A percentile compares a stretch with the other conserved stretches of the same genome.
Conservation (phyloP, 2,329 filamentous ascomycete genomes). For the Calonectria naviculata region DNA sequence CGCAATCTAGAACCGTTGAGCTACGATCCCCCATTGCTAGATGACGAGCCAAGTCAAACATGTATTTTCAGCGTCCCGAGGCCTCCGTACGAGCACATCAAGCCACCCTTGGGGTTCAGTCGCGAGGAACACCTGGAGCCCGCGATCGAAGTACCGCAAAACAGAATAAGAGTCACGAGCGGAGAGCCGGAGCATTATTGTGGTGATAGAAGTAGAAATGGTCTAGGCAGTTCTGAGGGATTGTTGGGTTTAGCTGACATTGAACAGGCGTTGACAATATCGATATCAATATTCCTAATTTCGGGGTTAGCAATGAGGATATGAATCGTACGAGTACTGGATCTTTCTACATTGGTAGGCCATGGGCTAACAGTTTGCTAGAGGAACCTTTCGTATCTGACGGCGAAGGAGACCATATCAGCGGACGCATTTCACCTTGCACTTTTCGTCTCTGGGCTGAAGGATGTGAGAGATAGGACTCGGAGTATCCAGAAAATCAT, state of each 20-base stretch:
- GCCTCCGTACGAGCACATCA: constrained; percentile 21
- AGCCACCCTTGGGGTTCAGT: background rate
- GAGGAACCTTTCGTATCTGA: constrained; percentile 47
- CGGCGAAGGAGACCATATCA: constrained; percentile 51
- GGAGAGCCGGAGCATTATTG: background rate
- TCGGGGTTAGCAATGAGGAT: background rate
- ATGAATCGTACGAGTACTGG: background rate
- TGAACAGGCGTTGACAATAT: background rate
- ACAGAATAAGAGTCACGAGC: background rate
- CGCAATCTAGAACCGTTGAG: constrained; percentile 7
- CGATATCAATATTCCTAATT: background rate
- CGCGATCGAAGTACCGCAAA: background rate
- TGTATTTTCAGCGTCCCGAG: constrained; percentile 18
- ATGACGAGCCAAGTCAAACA: background rate
- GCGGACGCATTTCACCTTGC: constrained; percentile 52
- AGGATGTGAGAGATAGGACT: constrained; percentile 47
- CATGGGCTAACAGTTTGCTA: background rate
- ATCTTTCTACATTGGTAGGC: background rate
- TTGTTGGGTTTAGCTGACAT: background rate
- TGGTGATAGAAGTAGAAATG: background rate
- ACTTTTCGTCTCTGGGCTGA: constrained; percentile 53
- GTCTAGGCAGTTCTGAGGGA: background rate
- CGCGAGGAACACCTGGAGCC: constrained; percentile 8
- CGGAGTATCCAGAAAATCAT: constrained; percentile 5
- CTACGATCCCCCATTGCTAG: constrained; percentile 15